Conservation (phyloP, 495 filamentous ascomycete species). For the Aspergillus bridgeri region DNA sequence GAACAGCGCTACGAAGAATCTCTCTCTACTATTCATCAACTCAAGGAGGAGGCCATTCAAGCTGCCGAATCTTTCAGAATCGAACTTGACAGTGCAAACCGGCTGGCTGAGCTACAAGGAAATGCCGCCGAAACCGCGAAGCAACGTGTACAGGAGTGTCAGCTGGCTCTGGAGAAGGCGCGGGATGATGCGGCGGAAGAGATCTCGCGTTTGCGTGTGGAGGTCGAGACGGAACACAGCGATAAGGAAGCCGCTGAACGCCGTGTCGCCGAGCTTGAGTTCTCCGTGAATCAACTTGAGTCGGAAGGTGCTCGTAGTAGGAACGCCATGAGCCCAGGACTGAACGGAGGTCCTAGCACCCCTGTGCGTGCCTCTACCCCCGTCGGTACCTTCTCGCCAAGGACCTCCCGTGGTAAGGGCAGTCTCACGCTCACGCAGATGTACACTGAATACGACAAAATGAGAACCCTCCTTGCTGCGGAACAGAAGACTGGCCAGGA, state of each 20-base stretch:
- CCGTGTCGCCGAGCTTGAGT: conserved; percentile 71
- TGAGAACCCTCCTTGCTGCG: conserved; percentile 55
- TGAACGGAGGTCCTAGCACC: conserved; percentile 51
- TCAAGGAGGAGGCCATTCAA: conserved; percentile 76
- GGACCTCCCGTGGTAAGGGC: conserved; percentile 52
- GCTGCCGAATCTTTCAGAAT: conserved; percentile 77
- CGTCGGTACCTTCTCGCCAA: conserved; percentile 53
- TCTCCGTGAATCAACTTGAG: conserved; percentile 65
- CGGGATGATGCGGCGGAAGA: conserved; percentile 80
- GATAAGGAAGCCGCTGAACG: conserved; percentile 68
- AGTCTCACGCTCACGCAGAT: conserved; percentile 64
- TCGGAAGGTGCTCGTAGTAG: conserved; percentile 34
- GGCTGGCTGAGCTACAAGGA: conserved; percentile 80
- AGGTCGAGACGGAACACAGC: conserved; percentile 74
- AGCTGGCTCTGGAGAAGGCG: conserved; percentile 68
- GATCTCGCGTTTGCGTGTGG: conserved; percentile 71
- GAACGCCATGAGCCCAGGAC: conserved; percentile 47
- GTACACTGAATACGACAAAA: conserved; percentile 60
- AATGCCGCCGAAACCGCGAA: conserved; percentile 78
- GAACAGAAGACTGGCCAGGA: conserved; percentile 69
- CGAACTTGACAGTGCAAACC: conserved; percentile 73
- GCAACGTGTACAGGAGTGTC: conserved; percentile 76
- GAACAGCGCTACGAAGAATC: conserved; percentile 83
- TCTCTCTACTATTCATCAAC: conserved; percentile 71
- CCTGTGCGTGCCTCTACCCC: conserved; percentile 50